A percentile compares a stretch with the other conserved stretches of the same genome.
These are phyloP conservation scores for Taphrina deformans DNA, from an alignment of 1,139 yeast species.

Conservation along the genomic window DNA sequence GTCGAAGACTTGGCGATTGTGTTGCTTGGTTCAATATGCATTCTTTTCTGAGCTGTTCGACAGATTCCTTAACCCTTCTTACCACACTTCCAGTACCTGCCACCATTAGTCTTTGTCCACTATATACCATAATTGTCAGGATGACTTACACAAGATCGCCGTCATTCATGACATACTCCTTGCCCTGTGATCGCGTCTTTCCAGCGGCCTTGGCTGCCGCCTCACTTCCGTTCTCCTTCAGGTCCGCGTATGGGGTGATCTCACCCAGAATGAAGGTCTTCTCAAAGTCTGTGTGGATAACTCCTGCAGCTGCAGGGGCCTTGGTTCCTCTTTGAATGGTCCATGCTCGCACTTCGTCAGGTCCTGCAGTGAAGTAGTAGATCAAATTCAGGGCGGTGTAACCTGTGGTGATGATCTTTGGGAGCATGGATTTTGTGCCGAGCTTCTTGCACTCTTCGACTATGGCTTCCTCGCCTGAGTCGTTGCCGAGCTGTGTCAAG, in stretches of 20 bases:
- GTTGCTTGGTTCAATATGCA: background rate
- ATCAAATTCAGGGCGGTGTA: conserved; percentile 67
- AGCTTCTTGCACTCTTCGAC: conserved; percentile 82
- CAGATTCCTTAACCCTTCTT: conserved; percentile 7
- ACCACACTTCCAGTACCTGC: conserved; percentile 15
- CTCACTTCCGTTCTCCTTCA: conserved; percentile 77
- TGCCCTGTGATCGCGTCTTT: conserved; percentile 90
- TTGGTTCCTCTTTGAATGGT: conserved; percentile 72
- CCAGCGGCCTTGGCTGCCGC: conserved; percentile 87
- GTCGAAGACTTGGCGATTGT: background rate
- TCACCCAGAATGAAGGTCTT: conserved; percentile 55
- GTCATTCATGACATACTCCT: conserved; percentile 89
- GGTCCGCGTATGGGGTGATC: conserved; percentile 80
- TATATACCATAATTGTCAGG: background rate
- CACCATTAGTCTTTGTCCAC: background rate
- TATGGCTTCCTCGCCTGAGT: conserved; percentile 72
- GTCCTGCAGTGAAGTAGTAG: conserved; percentile 90
- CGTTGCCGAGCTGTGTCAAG: conserved; percentile 76
- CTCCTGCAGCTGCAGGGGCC: conserved; percentile 93
- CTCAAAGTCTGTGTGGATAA: conserved; percentile 71
- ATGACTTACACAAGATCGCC: conserved; percentile 79
- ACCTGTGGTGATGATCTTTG: conserved; percentile 77
- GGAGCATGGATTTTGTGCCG: conserved; percentile 82
- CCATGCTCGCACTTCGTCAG: conserved; percentile 91
- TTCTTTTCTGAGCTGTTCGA: background rate